Percentiles rank a stretch among this genome's conserved stretches.
These are phyloP conservation scores for Gaertneriomyces sp. DNA, from an alignment of 192 early-diverging fungal species.

Conservation along the genomic window DNA sequence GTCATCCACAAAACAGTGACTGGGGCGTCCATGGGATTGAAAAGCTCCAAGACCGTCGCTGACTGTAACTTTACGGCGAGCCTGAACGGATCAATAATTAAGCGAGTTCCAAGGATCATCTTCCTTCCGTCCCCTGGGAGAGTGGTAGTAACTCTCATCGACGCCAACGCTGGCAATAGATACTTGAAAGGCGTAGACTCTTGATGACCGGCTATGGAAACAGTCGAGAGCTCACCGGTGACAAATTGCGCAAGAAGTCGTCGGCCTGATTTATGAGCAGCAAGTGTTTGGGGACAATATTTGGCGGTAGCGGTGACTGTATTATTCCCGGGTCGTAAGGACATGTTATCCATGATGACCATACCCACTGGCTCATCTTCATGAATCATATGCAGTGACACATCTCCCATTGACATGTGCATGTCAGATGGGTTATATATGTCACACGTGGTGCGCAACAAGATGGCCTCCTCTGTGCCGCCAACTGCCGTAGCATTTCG, in stretches of 20 bases:
- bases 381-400: constrained; percentile 13
- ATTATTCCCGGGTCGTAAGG: constrained; percentile 15
- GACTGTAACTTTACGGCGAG: constrained; percentile 7
- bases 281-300: constrained; percentile 8
- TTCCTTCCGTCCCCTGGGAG: constrained; percentile 19
- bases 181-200: constrained; percentile 20
- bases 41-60: constrained; percentile 14
- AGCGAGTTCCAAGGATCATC: constrained; percentile 21
- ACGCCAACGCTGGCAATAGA: constrained; percentile 14
- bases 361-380: constrained; percentile 14
- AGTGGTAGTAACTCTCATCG: constrained; percentile 12
- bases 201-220: constrained; percentile 11
- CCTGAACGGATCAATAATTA: constrained; percentile 26
- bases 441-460: constrained; percentile 16
- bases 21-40: constrained; percentile 19
- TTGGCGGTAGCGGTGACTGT: constrained; percentile 5
- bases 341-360: constrained; percentile 17
- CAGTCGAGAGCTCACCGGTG: background rate
- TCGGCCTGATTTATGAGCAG: constrained; percentile 12
- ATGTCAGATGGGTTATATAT: constrained; percentile 20
- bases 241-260: constrained; percentile 14
- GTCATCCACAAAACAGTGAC: constrained; percentile 28
- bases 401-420: constrained; percentile 17
- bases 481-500: constrained; percentile 3
- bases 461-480: constrained; percentile 14